Conservation (phyloP, 805 yeast genomes). For the Starmerella powellii region DNA sequence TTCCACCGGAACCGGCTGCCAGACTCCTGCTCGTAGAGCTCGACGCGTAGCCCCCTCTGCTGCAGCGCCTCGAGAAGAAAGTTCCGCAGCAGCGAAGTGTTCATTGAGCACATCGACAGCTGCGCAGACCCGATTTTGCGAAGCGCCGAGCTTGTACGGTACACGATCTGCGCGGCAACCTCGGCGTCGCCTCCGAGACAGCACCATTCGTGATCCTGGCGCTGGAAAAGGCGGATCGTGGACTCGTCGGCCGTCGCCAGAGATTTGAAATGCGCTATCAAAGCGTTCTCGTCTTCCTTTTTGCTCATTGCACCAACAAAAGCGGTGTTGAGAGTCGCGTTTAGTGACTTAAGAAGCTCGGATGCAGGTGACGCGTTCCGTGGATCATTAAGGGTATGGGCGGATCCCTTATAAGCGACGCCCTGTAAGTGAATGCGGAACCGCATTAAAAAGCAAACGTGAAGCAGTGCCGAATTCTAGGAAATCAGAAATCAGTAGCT, state of each 20-base stretch:
- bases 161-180: slow-evolving; percentile 69
- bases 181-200: slow-evolving; percentile 66
- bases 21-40: slow-evolving; percentile 51
- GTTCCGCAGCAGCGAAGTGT: slow-evolving; percentile 58
- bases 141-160: slow-evolving; percentile 70
- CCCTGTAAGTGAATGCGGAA: too few relatives aligned
- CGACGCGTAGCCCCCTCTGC: slow-evolving; percentile 63
- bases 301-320: slow-evolving; percentile 10
- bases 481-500: too few relatives aligned
- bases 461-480: too few relatives aligned
- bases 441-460: too few relatives aligned
- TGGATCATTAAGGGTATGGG: too few relatives aligned
- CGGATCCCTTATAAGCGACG: too few relatives aligned
- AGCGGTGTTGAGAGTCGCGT: not conserved
- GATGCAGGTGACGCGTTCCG: too few relatives aligned
- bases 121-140: slow-evolving; percentile 34
- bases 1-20: slow-evolving; percentile 38
- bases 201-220: slow-evolving; percentile 61
- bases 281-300: slow-evolving; percentile 35
- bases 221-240: slow-evolving; percentile 59
- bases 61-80: slow-evolving; percentile 55
- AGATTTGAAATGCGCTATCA: slow-evolving; percentile 24
- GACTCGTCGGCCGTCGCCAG: slow-evolving; percentile 18
- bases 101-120: slow-evolving; percentile 45
- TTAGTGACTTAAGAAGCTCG: too few relatives aligned